Evolutionary conservation across 257 asterid species (phyloP).

Genomic region (Solanum neorickii): DNA sequence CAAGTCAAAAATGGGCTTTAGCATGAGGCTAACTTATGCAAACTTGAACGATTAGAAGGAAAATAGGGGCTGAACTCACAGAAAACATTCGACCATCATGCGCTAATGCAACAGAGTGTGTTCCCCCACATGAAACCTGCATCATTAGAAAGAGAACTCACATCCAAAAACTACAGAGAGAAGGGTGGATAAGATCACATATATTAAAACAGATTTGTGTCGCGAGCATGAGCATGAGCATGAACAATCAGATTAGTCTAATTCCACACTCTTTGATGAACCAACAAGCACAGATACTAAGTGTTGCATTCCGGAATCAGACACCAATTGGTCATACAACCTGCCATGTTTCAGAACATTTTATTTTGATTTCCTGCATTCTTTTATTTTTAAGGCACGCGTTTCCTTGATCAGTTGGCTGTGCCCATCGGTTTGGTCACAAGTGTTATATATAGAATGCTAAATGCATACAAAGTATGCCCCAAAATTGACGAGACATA

Average conservation of each 20-base stretch:
- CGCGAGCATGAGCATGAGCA: not conserved
- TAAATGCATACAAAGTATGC: not conserved
- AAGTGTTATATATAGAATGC: not conserved
- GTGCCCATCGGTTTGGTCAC: not conserved
- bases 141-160: constrained; percentile 6
- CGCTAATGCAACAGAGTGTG: constrained; percentile 90
- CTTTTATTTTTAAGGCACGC: not conserved
- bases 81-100: constrained; percentile 85
- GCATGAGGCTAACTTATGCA: not conserved
- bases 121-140: constrained; percentile 98
- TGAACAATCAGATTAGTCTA: not conserved
- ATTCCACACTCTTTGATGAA: not conserved
- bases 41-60: not conserved
- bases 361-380: not conserved
- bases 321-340: not conserved
- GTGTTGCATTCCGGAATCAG: not conserved
- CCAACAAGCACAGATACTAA: not conserved
- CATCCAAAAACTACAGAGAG: not conserved
- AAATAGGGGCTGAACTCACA: constrained; percentile 27
- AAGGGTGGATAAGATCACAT: not conserved
- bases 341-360: not conserved
- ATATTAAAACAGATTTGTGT: not conserved
- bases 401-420: not conserved
- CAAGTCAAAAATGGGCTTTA: not conserved
- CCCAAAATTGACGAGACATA: not conserved